These are phyloP conservation scores for Pseudozyma hubeiensis DNA, from an alignment of 1,284 basidiomycete species.

Conservation along the genomic window DNA sequence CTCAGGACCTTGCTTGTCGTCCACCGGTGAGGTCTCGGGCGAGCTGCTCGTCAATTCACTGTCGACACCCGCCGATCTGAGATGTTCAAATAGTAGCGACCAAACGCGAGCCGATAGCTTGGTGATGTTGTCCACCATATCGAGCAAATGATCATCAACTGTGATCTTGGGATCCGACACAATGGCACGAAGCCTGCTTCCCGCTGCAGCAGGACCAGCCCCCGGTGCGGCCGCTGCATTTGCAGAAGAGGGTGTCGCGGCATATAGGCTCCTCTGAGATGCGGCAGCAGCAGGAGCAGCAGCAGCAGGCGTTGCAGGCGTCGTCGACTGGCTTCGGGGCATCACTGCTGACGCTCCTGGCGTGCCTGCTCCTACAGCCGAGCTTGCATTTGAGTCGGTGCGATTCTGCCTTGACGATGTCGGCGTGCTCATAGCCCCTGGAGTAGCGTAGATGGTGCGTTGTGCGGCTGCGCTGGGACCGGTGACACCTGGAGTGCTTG, in stretches of 20 bases:
- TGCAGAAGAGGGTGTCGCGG: conserved; percentile 12
- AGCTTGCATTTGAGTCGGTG: conserved; percentile 38
- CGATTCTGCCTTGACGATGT: conserved; percentile 38
- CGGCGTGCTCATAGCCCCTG: conserved; percentile 34
- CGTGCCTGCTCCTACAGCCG: conserved; percentile 12
- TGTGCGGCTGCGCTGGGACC: conserved; percentile 1
- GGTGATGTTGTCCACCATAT: conserved; percentile 58
- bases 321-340: conserved; percentile 29
- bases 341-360: conserved; percentile 11
- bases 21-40: conserved; percentile 4
- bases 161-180: conserved; percentile 29
- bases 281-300: conserved; percentile 24
- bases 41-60: conserved; percentile 1
- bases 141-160: conserved; percentile 56
- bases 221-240: conserved; percentile 19
- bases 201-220: conserved; percentile 13
- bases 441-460: conserved; percentile 13
- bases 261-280: conserved; percentile 9
- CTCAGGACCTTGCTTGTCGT: conserved; percentile 2
- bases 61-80: conserved; percentile 32
- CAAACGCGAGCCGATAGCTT: conserved; percentile 54
- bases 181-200: conserved; percentile 19
- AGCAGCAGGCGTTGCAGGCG: conserved; percentile 26
- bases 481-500: conserved; percentile 31
- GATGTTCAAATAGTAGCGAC: conserved; percentile 55